Base-by-base conservation (phyloP, 768 basidiomycete genomes). In the Dacryopinax primogenitus region DNA sequence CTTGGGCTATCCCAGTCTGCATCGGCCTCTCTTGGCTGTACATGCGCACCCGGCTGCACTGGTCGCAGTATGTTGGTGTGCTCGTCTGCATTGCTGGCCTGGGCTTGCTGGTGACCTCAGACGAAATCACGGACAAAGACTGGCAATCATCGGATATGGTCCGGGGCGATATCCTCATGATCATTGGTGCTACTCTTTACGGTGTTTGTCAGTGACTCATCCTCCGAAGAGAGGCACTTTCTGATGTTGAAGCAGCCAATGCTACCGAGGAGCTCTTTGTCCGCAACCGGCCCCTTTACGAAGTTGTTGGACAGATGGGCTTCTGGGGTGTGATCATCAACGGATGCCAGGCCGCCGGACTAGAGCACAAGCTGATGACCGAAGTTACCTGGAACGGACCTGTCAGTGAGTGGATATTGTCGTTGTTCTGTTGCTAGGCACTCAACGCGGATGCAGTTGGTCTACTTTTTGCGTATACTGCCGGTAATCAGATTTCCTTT, bases 1-100 rank as follows among this genome's bases (percentile, higher is more conserved):
- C 90, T 83, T 92, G 90, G 90, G 91, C 91, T 0, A 93, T 91
- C 70, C 91, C 91, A 28, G 82, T 88, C 13, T 92, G 91, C 74
- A 77, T 92, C 72, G 81, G 88, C 75, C 84, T 92, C 75, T 85
- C 85, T 33, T 93, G 85, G 83, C 63, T 92, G 9, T 92, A 89
- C 76, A 84, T 92, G 83, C 82, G 86, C 35, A 82, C 84, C 16
- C 83, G 73, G 72, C 92, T 88, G 72, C 87, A 88, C 66, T 90
- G 87, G 87, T 89, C 88, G 0, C 91, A 93, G 75, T 68, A 90
- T 39, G 71, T 90, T 66, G 90, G 91, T 28, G 78, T 90, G 37
- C 67, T 85, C 34, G 80, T 92, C 63, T 91, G 88, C 71, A 71
- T 91, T 39, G 82, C 77, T 32, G 91, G 90, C 0, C 80, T 92